Conservation (phyloP, 2,329 filamentous ascomycete genomes). For the Ophiocordyceps camponoti-saundersi region DNA sequence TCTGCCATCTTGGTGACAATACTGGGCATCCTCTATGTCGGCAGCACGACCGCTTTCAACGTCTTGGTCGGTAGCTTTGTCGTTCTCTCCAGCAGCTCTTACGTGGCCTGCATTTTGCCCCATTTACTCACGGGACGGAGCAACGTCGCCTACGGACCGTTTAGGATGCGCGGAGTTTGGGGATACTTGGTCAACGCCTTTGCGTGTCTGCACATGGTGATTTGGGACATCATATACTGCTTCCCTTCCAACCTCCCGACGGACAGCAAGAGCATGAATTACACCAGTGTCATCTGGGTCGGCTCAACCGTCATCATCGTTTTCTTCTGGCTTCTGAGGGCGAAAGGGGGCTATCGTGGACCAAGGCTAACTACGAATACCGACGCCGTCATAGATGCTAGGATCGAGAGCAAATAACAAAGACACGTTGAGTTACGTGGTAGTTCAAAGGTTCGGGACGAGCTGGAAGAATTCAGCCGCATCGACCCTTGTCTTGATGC, state of each 20-base stretch:
- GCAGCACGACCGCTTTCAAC: background rate
- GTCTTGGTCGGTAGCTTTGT: background rate
- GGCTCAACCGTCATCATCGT: constrained; percentile 5
- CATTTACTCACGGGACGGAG: constrained; percentile 26
- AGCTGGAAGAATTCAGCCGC: background rate
- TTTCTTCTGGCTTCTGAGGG: background rate
- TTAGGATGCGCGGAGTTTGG: constrained; percentile 29
- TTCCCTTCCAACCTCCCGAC: constrained; percentile 34
- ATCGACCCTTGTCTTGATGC: background rate
- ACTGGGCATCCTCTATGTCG: background rate
- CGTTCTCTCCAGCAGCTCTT: constrained; percentile 12
- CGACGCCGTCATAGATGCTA: background rate
- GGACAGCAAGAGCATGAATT: constrained; percentile 34
- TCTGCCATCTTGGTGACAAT: background rate
- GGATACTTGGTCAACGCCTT: constrained; percentile 34
- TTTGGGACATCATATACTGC: constrained; percentile 47
- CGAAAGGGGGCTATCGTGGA: background rate
- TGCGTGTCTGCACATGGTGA: constrained; percentile 38
- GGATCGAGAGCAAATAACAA: background rate
- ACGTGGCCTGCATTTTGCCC: constrained; percentile 45
- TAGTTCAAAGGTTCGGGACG: background rate
- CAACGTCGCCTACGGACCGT: constrained; percentile 32
- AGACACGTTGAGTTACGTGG: no score
- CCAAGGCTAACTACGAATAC: background rate
- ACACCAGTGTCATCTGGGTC: constrained; percentile 25